Percentiles rank a stretch among this genome's conserved stretches.
phyloP scores from a whole-genome alignment of 768 basidiomycete species.

The Tephrocybe sp. region DNA sequence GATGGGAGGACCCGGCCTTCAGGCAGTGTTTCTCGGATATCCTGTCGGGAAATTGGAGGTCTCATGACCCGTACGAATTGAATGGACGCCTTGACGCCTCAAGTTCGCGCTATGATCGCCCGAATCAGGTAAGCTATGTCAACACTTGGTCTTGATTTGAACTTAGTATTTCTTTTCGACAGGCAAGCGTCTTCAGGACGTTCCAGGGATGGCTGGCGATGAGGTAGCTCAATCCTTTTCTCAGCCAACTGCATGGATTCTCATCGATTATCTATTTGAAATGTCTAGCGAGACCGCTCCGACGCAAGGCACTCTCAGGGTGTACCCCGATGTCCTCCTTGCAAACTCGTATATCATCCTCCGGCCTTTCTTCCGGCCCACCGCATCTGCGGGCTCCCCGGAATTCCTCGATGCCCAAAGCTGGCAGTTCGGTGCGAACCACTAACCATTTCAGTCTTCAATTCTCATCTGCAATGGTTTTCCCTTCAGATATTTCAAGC shows the following conservation, averaged over 20 bases:
- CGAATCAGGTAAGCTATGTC: conserved; percentile 40
- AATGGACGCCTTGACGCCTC: conserved; percentile 58
- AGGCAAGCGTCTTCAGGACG: conserved; percentile 55
- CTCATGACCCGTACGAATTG: conserved; percentile 68
- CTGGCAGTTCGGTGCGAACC: conserved; percentile 55
- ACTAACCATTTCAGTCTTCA: too few relatives aligned
- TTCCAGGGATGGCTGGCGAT: conserved; percentile 82
- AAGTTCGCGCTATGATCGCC: conserved; percentile 61
- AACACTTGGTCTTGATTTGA: not conserved
- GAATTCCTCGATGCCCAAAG: conserved; percentile 49
- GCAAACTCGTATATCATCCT: conserved; percentile 74
- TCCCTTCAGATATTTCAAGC: conserved; percentile 39
- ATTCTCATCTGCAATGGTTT: too few relatives aligned
- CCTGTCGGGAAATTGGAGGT: conserved; percentile 58
- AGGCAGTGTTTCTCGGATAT: conserved; percentile 63
- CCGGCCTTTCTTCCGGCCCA: conserved; percentile 71
- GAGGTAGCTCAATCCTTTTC: conserved; percentile 49
- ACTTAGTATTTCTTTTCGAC: too few relatives aligned
- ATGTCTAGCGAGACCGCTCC: conserved; percentile 59
- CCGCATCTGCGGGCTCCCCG: conserved; percentile 35
- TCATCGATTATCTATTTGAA: too few relatives aligned
- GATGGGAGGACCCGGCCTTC: conserved; percentile 67
- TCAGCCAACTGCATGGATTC: too few relatives aligned
- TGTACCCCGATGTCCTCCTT: conserved; percentile 65
- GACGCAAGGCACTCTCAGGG: conserved; percentile 64